These are phyloP conservation scores for Scheffersomyces coipomensis DNA, from an alignment of 805 yeast species.

Conservation along the genomic window DNA sequence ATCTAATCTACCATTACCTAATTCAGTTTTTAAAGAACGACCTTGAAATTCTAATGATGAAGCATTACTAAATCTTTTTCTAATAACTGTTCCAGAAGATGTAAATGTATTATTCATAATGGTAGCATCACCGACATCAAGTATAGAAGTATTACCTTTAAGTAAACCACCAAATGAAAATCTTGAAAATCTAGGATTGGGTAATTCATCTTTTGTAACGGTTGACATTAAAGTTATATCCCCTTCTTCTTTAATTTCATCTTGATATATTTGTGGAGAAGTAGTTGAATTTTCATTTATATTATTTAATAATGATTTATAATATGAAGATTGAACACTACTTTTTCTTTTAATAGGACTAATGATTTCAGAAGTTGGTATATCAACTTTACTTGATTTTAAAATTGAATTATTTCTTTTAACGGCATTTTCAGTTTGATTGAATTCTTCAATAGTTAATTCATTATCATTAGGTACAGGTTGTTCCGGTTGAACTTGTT, in stretches of 20 bases:
- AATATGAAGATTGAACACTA: conserved; percentile 9
- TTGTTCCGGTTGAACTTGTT: conserved; percentile 1
- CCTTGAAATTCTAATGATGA: background rate
- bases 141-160: conserved; percentile 9
- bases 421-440: conserved; percentile 11
- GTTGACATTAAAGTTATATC: background rate
- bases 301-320: conserved; percentile 21
- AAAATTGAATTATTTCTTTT: background rate
- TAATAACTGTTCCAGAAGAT: conserved; percentile 15
- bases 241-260: conserved; percentile 3
- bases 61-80: conserved; percentile 7
- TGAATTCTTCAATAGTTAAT: conserved; percentile 12
- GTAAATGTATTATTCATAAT: conserved; percentile 11
- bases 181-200: conserved; percentile 43
- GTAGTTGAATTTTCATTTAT: conserved; percentile 13
- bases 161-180: conserved; percentile 40
- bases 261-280: background rate
- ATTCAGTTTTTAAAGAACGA: background rate
- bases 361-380: too few relatives aligned
- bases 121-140: conserved; percentile 11
- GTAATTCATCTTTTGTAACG: conserved; percentile 17
- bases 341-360: conserved; percentile 2
- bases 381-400: conserved; percentile 2
- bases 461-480: conserved; percentile 10
- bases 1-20: background rate